These are phyloP conservation scores for Vicia villosa DNA, from an alignment of 306 rosid species.

Conservation along the genomic window DNA sequence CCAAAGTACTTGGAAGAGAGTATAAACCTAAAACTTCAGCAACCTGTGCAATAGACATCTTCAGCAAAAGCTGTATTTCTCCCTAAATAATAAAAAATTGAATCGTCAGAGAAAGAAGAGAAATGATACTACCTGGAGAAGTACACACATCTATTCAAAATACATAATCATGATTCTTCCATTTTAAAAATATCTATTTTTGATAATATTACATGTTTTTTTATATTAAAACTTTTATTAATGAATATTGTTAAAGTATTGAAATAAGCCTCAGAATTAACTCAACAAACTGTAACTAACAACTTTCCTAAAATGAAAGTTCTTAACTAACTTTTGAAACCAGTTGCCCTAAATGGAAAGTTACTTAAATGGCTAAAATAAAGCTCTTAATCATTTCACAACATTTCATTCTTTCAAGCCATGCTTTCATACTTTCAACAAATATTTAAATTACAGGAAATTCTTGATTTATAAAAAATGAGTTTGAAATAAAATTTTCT, in stretches of 20 bases:
- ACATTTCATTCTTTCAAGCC: no score
- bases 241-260: not conserved
- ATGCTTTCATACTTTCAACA: no score
- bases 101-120: constrained; percentile 6
- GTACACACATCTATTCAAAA: not conserved
- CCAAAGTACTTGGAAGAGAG: constrained; percentile 3
- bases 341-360: no score
- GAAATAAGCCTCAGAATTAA: not conserved
- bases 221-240: not conserved
- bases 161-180: constrained; percentile 1
- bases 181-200: not conserved
- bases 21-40: not conserved
- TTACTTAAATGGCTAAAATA: no score
- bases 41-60: not conserved
- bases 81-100: constrained; percentile 2
- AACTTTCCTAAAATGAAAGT: no score
- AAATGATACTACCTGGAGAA: not conserved
- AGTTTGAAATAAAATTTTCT: no score
- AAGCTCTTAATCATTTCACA: no score
- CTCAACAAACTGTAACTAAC: no score
- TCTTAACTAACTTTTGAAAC: no score
- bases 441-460: no score
- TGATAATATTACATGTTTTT: not conserved
- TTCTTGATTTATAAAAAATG: no score
- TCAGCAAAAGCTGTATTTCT: not conserved